Evolutionary conservation across 805 yeast species (phyloP).

Genomic region (Myxozyma melibiosi): DNA sequence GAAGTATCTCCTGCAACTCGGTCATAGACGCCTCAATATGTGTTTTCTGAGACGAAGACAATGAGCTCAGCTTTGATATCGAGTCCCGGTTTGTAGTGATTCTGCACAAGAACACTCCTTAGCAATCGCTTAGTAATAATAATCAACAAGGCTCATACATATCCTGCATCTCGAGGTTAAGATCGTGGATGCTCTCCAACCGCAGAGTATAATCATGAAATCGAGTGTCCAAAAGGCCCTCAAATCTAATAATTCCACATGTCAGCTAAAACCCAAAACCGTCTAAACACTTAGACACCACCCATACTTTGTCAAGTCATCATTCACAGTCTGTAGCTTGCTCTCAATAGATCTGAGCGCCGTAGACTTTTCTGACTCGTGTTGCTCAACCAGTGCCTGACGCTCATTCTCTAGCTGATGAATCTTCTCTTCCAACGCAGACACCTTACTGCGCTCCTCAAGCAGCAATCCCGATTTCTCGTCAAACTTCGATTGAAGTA

Average conservation of each 20-base stretch:
- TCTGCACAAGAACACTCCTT: too few species aligned
- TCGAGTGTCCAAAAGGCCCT: not conserved
- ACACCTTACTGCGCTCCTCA: conserved; percentile 28
- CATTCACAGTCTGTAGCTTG: not conserved
- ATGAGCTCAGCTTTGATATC: not conserved
- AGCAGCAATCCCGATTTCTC: conserved; percentile 26
- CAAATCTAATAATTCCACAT: not conserved
- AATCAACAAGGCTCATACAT: not conserved
- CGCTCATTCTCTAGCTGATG: not conserved
- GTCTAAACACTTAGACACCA: not conserved
- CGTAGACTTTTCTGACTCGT: not conserved
- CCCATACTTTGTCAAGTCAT: not conserved
- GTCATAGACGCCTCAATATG: not conserved
- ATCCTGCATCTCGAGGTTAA: conserved; percentile 4
- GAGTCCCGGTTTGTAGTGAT: not conserved
- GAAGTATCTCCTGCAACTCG: conserved; percentile 3
- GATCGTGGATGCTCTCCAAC: not conserved
- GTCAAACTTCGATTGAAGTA: conserved; percentile 22
- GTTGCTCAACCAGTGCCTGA: not conserved
- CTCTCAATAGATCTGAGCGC: conserved; percentile 8
- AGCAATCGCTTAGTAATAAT: too few species aligned
- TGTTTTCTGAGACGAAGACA: not conserved
- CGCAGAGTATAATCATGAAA: not conserved
- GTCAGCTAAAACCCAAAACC: too few species aligned
- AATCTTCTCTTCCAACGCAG: conserved; percentile 20